Evolutionary conservation across 2,329 filamentous ascomycete species (phyloP), one percentile per base, ranked within the genome.

Genomic region (Colletotrichum sp.): DNA sequence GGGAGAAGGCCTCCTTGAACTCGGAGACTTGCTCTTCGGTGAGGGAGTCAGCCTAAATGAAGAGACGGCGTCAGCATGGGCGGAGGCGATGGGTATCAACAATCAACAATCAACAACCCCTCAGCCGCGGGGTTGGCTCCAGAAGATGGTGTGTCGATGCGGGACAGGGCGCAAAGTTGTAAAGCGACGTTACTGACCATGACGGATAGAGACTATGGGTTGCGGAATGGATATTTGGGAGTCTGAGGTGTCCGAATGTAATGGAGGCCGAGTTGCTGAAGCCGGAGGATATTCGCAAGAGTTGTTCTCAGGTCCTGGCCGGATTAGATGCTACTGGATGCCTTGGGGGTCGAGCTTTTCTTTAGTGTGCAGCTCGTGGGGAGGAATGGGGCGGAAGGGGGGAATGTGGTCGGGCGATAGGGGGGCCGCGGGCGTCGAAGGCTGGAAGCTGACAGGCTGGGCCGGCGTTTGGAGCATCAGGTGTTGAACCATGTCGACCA

Each of bases 1-100:
- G 95, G 86, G 97, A 99, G 90, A 99, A 99, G 71, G 97, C 97
- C 91, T 99, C 97, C 94, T 98, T 99, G 92, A 98, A 99, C 91
- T 99, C 97, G 86, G 97, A 98, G 86, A 99, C 97, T 92, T 99
- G 97, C 90, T 99, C 97, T 92, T 99, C 97, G 82, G 97, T 98
- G 85, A 99, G 94, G 87, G 96, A 96, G 87, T 99, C 97, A 87
- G 96, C 96, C 96, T 98, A 86, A 71, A 70, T 52, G 15, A 30
- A 30, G 28, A 66, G 43, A 65, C 52, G 28, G 65, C 25, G 74
- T 77, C 71, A 75, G 75, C 69, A 58, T 62, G 70, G 69, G 16
- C 58, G 58, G 30, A n/a, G 58, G 58, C 16, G 43, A 62, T 62
- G 30, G 32, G 69, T 48, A 39, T 27, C 52, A 32, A 75, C 70